phyloP scores from a whole-genome alignment of 768 basidiomycete species.

The Sarcomyxa edulis region DNA sequence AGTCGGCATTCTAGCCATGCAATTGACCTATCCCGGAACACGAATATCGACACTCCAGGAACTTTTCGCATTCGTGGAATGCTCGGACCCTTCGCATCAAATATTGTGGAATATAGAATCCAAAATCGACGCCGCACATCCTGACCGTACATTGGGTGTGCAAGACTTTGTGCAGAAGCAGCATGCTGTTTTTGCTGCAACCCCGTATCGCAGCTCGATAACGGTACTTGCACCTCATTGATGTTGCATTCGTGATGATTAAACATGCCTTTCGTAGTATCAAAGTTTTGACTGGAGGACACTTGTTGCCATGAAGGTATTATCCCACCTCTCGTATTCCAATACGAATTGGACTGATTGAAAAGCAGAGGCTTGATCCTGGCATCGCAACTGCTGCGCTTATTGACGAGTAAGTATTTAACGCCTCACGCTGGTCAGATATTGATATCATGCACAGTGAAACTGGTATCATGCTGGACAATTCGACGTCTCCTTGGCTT shows the following conservation, averaged over 20 bases:
- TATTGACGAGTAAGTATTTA: constrained; percentile 48
- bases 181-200: constrained; percentile 49
- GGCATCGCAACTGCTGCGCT: constrained; percentile 57
- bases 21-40: constrained; percentile 60
- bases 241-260: background rate
- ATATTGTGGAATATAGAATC: constrained; percentile 79
- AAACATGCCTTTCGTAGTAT: constrained; percentile 34
- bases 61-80: constrained; percentile 71
- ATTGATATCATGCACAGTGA: constrained; percentile 20
- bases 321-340: constrained; percentile 1
- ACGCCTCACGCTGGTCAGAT: background rate
- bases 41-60: constrained; percentile 71
- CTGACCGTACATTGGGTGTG: constrained; percentile 46
- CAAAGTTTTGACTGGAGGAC: constrained; percentile 86
- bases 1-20: constrained; percentile 38
- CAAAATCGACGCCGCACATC: constrained; percentile 55
- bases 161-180: constrained; percentile 61
- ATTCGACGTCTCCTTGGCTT: constrained; percentile 57
- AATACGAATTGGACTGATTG: constrained; percentile 3
- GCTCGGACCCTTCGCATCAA: constrained; percentile 58
- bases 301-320: constrained; percentile 66
- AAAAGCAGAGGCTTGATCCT: constrained; percentile 47
- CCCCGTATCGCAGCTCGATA: constrained; percentile 58
- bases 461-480: constrained; percentile 33
- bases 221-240: constrained; percentile 37